Evolutionary conservation across 2,329 filamentous ascomycete species (phyloP), one percentile per base, ranked within the genome.

Genomic region (Fonsecaea erecta): DNA sequence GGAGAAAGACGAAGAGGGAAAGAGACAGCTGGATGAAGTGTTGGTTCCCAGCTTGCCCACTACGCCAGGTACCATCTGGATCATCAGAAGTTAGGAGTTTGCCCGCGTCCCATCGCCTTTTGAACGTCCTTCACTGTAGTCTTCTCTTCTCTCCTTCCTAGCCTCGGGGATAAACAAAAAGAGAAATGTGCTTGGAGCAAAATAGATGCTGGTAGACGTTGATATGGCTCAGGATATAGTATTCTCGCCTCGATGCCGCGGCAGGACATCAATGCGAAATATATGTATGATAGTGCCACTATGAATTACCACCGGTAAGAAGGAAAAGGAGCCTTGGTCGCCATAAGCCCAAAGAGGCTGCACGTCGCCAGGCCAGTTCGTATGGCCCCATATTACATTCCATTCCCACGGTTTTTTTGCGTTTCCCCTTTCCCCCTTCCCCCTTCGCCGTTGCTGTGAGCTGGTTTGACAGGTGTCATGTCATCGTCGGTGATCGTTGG

Each of bases 401-500:
- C 43, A 4, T 48, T 24, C 18, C 43, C 37, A 40, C 12, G 18
- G 2, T 48, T 48, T 48, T 21, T 48, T 12, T n/a, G 5, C 1
- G 18, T 48, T 48, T 24, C n/a, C 43, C 43, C 9, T 30, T 30
- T 30, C 28, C 3, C n/a, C n/a, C n/a, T n/a, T n/a, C n/a, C n/a
- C n/a, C 40, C 40, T 46, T 46, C 43, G 43, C 43, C 43, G 43
- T 48, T 48, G 43, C 43, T 48, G 43, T 48, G 43, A 48, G 43
- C 12, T 46, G 18, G n/a, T n/a, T 48, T 48, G 43, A 48, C 43
- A 48, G 21, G n/a, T 48, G 43, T 48, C 43, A 48, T 48, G 43
- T 48, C 43, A 18, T 48, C 43, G 43, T 48, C 18, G 43, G 18
- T 48, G 43, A 48, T 48, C 43, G 18, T 48, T 14, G 40, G n/a